A percentile compares a stretch with the other conserved stretches of the same genome.
Evolutionary conservation across 345 rosid species (phyloP).

Genomic region (Hibiscus tridactylites): DNA sequence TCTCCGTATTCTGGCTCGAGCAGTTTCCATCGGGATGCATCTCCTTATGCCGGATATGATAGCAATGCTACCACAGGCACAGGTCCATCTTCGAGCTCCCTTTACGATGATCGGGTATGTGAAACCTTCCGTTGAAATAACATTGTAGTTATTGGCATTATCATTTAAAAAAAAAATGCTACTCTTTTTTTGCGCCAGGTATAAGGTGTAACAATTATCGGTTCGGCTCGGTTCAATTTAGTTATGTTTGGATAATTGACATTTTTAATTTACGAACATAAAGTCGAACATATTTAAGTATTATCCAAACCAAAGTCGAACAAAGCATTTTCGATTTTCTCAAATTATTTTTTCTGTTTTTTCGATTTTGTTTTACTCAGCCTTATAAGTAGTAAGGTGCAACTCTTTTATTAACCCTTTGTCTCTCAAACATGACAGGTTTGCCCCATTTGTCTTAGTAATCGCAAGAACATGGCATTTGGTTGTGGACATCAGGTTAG

Average conservation of each 20-base stretch:
- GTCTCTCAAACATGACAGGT: slow-evolving; percentile 25
- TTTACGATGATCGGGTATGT: slow-evolving; percentile 46
- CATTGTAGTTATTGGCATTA: background rate
- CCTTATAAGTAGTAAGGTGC: no score
- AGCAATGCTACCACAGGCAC: slow-evolving; percentile 24
- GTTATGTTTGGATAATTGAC: no score
- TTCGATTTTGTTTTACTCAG: no score
- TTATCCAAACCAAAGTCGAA: no score
- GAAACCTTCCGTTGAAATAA: background rate
- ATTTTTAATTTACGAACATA: no score
- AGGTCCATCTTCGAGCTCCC: slow-evolving; percentile 29
- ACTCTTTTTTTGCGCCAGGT: background rate
- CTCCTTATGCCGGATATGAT: slow-evolving; percentile 24
- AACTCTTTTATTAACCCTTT: background rate
- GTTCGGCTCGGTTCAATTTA: background rate
- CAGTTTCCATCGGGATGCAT: slow-evolving; percentile 27
- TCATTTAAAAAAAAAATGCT: background rate
- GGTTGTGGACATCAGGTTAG: slow-evolving; percentile 84
- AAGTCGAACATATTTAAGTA: no score
- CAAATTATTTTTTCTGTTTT: no score
- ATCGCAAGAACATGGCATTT: slow-evolving; percentile 64
- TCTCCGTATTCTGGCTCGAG: slow-evolving; percentile 22
- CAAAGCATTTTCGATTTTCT: no score
- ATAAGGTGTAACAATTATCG: no score
- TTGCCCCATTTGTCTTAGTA: slow-evolving; percentile 64